Percentiles rank a stretch among this genome's conserved stretches.
These are phyloP conservation scores for Dioscorea cayenensis DNA, from an alignment of 116 monocot species.

Conservation along the genomic window DNA sequence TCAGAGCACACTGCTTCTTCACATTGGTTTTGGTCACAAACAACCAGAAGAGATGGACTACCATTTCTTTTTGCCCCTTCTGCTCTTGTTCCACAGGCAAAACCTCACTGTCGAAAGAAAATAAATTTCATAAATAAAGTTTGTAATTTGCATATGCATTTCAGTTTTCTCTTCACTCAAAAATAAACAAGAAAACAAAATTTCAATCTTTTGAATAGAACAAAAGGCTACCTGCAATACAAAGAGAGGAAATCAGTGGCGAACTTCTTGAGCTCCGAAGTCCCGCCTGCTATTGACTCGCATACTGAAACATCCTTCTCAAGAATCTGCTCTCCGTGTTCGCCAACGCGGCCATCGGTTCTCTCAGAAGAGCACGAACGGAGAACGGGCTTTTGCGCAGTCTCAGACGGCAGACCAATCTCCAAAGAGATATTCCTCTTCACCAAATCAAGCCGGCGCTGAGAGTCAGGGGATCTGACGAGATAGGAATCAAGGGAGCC, in stretches of 20 bases:
- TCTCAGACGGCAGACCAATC: slow-evolving; percentile 14
- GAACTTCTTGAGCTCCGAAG: slow-evolving; percentile 65
- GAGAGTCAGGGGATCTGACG: slow-evolving; percentile 35
- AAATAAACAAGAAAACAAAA: background rate
- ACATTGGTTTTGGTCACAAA: slow-evolving; percentile 34
- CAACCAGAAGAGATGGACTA: slow-evolving; percentile 42
- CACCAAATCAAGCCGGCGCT: background rate
- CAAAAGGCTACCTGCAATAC: slow-evolving; percentile 69
- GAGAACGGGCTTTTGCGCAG: background rate
- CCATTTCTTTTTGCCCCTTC: slow-evolving; percentile 65
- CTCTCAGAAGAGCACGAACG: background rate
- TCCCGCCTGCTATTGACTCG: slow-evolving; percentile 1
- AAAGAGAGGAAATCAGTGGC: slow-evolving; percentile 78
- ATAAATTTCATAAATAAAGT: too few species aligned
- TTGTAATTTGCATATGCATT: too few species aligned
- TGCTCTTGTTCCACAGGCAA: slow-evolving; percentile 8
- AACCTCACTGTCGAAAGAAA: background rate
- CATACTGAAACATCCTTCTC: background rate
- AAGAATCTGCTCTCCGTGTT: background rate
- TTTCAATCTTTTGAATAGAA: background rate
- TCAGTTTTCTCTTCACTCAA: background rate
- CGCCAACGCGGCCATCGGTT: background rate
- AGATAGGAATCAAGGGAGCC: slow-evolving; percentile 47
- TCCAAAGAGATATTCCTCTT: slow-evolving; percentile 42
- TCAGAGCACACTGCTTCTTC: slow-evolving; percentile 42